A percentile compares a stretch with the other conserved stretches of the same genome.
phyloP scores from a whole-genome alignment of 352 stramenopile species.

The Globisporangium carolinianum region DNA sequence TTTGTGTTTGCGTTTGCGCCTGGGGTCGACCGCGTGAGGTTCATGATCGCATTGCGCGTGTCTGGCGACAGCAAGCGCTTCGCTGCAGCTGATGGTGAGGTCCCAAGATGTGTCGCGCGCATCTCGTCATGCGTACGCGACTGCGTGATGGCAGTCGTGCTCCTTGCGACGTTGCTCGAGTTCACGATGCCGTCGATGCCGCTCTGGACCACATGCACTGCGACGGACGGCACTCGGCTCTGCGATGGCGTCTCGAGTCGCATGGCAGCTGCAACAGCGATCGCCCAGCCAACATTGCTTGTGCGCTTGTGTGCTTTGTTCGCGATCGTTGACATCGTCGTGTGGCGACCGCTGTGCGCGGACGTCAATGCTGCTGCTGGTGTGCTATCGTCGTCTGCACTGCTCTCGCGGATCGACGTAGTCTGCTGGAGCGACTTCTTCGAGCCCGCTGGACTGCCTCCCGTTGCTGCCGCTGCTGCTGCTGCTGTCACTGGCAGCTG shows the following conservation, averaged over 20 bases:
- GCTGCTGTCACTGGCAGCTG: not conserved
- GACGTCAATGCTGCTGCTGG: not conserved
- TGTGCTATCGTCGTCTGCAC: not conserved
- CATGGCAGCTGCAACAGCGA: not conserved
- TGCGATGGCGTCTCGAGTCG: not conserved
- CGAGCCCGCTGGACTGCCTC: not conserved
- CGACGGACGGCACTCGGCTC: not conserved
- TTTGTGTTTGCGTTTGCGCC: not conserved
- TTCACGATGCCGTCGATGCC: constrained; percentile 12
- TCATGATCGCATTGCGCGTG: constrained; percentile 11
- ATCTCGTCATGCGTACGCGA: not conserved
- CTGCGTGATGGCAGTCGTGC: not conserved
- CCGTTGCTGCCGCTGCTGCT: not conserved
- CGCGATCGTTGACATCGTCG: not conserved
- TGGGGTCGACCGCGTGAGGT: not conserved
- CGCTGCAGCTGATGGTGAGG: not conserved
- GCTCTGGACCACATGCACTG: constrained; percentile 12
- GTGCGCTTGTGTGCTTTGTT: not conserved
- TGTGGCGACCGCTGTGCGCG: not conserved
- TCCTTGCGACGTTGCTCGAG: not conserved
- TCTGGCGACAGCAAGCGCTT: not conserved
- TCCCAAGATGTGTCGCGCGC: not conserved
- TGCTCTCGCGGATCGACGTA: not conserved
- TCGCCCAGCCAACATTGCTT: not conserved
- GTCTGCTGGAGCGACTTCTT: constrained; percentile 1